phyloP scores from a whole-genome alignment of 768 basidiomycete genomes.

The Cyclocybe cylindracea region DNA sequence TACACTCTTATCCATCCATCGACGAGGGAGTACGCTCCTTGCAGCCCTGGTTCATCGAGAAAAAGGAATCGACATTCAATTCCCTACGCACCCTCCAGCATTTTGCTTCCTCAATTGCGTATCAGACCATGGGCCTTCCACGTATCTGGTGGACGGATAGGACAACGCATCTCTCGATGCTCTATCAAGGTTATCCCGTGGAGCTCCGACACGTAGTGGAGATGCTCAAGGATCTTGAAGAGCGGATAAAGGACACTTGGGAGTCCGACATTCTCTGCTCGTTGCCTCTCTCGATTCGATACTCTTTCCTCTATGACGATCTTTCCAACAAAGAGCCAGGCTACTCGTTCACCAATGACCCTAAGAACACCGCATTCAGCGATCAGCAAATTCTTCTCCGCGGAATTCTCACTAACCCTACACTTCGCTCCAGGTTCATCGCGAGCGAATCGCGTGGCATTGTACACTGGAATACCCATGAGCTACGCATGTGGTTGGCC shows the following conservation, averaged over 20 bases:
- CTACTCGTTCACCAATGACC: constrained; percentile 20
- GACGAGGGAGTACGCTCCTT: not conserved
- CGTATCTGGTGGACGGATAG: constrained; percentile 19
- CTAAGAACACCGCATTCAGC: constrained; percentile 3
- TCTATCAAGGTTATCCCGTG: constrained; percentile 17
- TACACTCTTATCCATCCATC: not conserved
- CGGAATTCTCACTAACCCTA: too few relatives aligned
- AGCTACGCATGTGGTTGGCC: too few relatives aligned
- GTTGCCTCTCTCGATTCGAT: constrained; percentile 1
- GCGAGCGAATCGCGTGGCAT: too few relatives aligned
- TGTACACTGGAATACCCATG: too few relatives aligned
- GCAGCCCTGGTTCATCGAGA: constrained; percentile 5
- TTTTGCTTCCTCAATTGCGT: constrained; percentile 15
- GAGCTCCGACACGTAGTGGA: constrained; percentile 1
- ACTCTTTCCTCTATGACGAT: constrained; percentile 19
- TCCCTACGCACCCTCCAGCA: not conserved
- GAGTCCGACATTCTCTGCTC: constrained; percentile 18
- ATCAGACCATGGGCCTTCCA: constrained; percentile 10
- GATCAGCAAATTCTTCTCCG: not conserved
- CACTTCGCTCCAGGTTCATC: too few relatives aligned
- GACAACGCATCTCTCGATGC: constrained; percentile 5
- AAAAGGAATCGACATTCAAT: constrained; percentile 9
- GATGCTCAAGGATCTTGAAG: constrained; percentile 11
- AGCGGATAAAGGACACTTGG: constrained; percentile 11
- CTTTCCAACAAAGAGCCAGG: constrained; percentile 9